Evolutionary conservation across 1,139 yeast species (phyloP).

Genomic region (Yamadazyma sp.): DNA sequence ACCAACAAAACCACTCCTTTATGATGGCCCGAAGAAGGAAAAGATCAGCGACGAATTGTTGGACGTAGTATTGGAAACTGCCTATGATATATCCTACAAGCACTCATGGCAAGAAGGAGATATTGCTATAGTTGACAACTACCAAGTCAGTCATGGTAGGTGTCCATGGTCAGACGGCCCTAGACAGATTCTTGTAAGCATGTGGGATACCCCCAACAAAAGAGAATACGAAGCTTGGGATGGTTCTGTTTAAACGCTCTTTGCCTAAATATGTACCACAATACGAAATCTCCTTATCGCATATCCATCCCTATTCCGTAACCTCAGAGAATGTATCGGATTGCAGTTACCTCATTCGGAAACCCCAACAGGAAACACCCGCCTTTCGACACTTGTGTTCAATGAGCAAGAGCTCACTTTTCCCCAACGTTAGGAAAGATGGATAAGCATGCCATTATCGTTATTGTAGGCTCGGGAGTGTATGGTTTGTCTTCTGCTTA

Average conservation of each 20-base stretch:
- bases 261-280: no score
- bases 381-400: no score
- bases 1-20: constrained; percentile 4
- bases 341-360: no score
- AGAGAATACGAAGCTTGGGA: constrained; percentile 1
- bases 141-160: constrained; percentile 30
- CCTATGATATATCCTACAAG: constrained; percentile 16
- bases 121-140: constrained; percentile 29
- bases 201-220: constrained; percentile 17
- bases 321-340: no score
- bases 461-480: constrained; percentile 14
- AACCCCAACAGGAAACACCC: no score
- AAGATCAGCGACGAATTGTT: constrained; percentile 10
- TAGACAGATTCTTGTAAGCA: constrained; percentile 19
- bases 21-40: constrained; percentile 6
- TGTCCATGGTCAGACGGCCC: constrained; percentile 19
- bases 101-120: constrained; percentile 30
- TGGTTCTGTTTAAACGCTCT: not conserved
- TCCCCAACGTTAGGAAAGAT: no score
- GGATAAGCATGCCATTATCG: constrained; percentile 2
- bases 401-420: no score
- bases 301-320: no score
- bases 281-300: no score
- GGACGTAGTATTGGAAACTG: constrained; percentile 18
- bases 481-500: constrained; percentile 13